These are phyloP conservation scores for Sugiyamaella smithiae DNA, from an alignment of 805 yeast species.

Conservation along the genomic window DNA sequence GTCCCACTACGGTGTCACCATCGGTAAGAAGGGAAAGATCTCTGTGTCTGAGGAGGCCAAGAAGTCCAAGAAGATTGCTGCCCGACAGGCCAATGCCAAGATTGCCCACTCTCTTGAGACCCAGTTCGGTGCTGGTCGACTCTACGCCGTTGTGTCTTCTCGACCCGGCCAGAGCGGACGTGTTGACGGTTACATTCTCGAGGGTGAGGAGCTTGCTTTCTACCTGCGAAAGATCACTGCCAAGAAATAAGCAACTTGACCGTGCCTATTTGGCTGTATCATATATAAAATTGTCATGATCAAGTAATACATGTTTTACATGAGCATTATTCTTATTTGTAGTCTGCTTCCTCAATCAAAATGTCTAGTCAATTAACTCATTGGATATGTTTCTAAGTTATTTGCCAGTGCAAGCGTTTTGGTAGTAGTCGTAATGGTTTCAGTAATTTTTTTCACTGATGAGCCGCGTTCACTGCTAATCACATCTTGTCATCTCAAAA, in stretches of 20 bases:
- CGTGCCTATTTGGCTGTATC: constrained; percentile 2
- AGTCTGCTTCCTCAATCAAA: too few species aligned
- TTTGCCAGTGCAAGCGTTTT: too few species aligned
- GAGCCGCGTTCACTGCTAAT: too few species aligned
- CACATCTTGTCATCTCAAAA: too few species aligned
- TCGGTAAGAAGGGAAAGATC: constrained; percentile 77
- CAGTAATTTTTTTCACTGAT: too few species aligned
- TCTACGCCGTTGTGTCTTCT: constrained; percentile 97
- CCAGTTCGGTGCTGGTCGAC: constrained; percentile 98
- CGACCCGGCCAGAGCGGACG: constrained; percentile 99
- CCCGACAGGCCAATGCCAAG: constrained; percentile 82
- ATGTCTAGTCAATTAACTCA: too few species aligned
- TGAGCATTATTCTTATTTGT: too few species aligned
- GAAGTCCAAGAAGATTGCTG: constrained; percentile 67
- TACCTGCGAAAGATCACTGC: constrained; percentile 99
- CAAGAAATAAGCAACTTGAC: constrained; percentile 71
- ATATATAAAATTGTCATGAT: constrained; percentile 16
- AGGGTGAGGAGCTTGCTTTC: constrained; percentile 99
- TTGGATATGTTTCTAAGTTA: too few species aligned
- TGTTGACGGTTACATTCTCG: constrained; percentile 99
- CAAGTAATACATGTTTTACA: constrained; percentile 2
- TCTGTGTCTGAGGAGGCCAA: constrained; percentile 34
- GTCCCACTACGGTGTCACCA: constrained; percentile 91
- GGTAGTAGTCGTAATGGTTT: too few species aligned
- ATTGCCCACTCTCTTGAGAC: constrained; percentile 88